phyloP scores from a whole-genome alignment of 306 rosid genomes.

The Prosopis cineraria region DNA sequence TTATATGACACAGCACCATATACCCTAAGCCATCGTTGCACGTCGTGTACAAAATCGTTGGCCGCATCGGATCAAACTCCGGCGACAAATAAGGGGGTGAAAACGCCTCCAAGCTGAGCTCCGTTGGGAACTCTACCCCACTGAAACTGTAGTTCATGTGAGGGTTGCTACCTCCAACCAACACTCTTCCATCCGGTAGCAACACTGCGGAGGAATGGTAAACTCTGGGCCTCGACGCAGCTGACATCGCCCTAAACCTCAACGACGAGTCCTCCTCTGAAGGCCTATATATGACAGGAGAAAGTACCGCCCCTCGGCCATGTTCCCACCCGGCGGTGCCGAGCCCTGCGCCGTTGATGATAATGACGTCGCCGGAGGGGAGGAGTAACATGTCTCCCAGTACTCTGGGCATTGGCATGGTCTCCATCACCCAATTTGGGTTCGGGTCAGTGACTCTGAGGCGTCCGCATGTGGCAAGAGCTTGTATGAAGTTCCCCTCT shows the following conservation, averaged over 20 bases:
- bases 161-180: constrained; percentile 85
- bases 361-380: constrained; percentile 62
- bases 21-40: constrained; percentile 38
- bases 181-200: constrained; percentile 56
- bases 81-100: constrained; percentile 65
- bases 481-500: constrained; percentile 34
- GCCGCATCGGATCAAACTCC: constrained; percentile 36
- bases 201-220: constrained; percentile 71
- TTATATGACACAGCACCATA: constrained; percentile 32
- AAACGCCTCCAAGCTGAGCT: constrained; percentile 75
- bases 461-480: constrained; percentile 59
- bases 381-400: constrained; percentile 80
- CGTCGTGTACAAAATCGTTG: constrained; percentile 35
- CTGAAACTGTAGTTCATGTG: constrained; percentile 62
- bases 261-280: neutral
- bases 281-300: constrained; percentile 51
- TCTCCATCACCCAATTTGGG: constrained; percentile 68
- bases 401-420: constrained; percentile 69
- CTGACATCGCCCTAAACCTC: constrained; percentile 47
- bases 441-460: constrained; percentile 42
- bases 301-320: constrained; percentile 46
- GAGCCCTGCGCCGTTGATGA: constrained; percentile 54
- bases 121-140: constrained; percentile 63
- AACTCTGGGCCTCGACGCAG: constrained; percentile 53
- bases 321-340: constrained; percentile 88